These are phyloP conservation scores for Phialophora verrucosa DNA, from an alignment of 2,329 filamentous ascomycete species.

Conservation along the genomic window DNA sequence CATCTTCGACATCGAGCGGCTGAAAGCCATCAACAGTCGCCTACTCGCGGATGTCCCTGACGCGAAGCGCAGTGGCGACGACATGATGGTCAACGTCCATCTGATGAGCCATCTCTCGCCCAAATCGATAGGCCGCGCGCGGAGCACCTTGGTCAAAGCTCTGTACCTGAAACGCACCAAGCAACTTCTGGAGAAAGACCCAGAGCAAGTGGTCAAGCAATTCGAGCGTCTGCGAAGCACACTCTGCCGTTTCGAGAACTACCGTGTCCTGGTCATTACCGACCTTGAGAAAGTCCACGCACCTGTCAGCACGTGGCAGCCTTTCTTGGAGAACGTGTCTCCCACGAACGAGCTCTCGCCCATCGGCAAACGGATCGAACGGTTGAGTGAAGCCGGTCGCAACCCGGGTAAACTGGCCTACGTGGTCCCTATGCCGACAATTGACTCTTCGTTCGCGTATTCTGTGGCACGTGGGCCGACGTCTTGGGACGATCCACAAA, in stretches of 20 bases:
- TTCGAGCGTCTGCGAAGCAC: slow-evolving; percentile 76
- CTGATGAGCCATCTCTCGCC: slow-evolving; percentile 80
- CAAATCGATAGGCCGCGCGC: slow-evolving; percentile 76
- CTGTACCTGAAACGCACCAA: slow-evolving; percentile 85
- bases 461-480: slow-evolving; percentile 75
- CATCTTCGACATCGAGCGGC: slow-evolving; percentile 76
- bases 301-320: slow-evolving; percentile 80
- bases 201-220: slow-evolving; percentile 74
- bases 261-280: slow-evolving; percentile 82
- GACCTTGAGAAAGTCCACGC: slow-evolving; percentile 75
- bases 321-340: slow-evolving; percentile 62
- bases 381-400: slow-evolving; percentile 77
- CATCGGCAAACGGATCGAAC: slow-evolving; percentile 70
- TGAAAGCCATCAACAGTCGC: slow-evolving; percentile 72
- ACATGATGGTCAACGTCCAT: slow-evolving; percentile 67
- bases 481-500: slow-evolving; percentile 74
- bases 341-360: slow-evolving; percentile 65
- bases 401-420: slow-evolving; percentile 76
- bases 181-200: slow-evolving; percentile 77
- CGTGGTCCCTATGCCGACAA: slow-evolving; percentile 86
- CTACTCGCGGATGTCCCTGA: slow-evolving; percentile 91
- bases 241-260: slow-evolving; percentile 82
- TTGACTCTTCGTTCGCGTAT: slow-evolving; percentile 89
- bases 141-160: slow-evolving; percentile 81
- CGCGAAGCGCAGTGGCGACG: slow-evolving; percentile 78